Conservation (phyloP, 169 alveolate species). For the Nephromyces sp. region DNA sequence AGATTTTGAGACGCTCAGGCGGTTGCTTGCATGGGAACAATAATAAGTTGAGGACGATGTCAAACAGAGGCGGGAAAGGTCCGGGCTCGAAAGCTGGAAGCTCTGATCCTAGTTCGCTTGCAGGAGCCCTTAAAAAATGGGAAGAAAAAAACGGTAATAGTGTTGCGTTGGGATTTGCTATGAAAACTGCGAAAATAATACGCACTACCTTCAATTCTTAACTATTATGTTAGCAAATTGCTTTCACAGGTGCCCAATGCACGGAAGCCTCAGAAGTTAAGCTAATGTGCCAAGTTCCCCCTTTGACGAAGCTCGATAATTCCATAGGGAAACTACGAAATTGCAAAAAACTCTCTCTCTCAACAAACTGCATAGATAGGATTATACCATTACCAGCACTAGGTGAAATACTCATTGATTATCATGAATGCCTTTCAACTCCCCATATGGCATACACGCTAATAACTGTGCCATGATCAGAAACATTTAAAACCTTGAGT, state of each 20-base stretch:
- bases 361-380: constrained; percentile 71
- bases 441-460: neutral
- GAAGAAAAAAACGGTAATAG: too few species aligned
- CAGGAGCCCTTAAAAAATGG: too few species aligned
- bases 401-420: neutral
- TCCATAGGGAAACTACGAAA: constrained; percentile 57
- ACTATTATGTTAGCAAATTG: neutral
- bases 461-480: neutral
- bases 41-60: too few species aligned
- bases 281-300: constrained; percentile 55
- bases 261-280: constrained; percentile 55
- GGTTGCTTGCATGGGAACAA: too few species aligned
- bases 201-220: too few species aligned
- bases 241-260: constrained; percentile 9
- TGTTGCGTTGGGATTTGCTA: too few species aligned
- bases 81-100: too few species aligned
- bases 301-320: constrained; percentile 70
- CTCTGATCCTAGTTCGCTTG: too few species aligned
- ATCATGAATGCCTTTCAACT: neutral
- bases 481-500: neutral
- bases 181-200: too few species aligned
- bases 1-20: too few species aligned
- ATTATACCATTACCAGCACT: constrained; percentile 66
- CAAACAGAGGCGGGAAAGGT: too few species aligned
- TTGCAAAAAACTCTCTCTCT: constrained; percentile 61